Evolutionary conservation across 805 yeast genomes (phyloP), one percentile per base, ranked within the genome.

Genomic region (Trichomonascus vanleenenianus): DNA sequence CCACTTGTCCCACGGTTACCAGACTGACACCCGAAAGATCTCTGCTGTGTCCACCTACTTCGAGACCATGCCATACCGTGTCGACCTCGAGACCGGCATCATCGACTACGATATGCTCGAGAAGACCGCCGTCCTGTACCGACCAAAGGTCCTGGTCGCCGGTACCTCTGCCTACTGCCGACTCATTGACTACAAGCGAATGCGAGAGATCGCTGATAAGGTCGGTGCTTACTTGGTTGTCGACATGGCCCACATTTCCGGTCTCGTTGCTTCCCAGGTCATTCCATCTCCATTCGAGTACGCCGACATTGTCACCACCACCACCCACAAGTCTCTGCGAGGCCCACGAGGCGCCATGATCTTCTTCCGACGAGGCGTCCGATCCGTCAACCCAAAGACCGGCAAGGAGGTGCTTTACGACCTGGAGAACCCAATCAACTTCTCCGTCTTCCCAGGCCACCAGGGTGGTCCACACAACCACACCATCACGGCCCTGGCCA

Each of bases 381-480:
- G 95, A 76, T 80, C 83, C 49, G 79, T 81, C 55, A 84, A 80
- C 67, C 73, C 85, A 63, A 88, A 89, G 75, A 85, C 87, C 59
- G 97, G 97, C 61, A 85, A 87, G 72, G 96, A 88, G 70, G 73
- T 87, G 48, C 71, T 74, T 48, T 93, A 89, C 69, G 97, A 93
- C 59, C 79, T 93, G 67, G 97, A 93, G 71, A 83, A 79, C 68
- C 86, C 86, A 66, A 89, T 93, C 71, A 93, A 93, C 77, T 93
- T 93, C 69, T 88, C 97, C 8, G 98, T 93, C 45, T 93, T 93
- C 91, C 98, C 98, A 61, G 98, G 96, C 56, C 98, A 93, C 71
- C 98, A 93, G 75, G 98, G 98, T 75, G 98, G 98, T 66, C 98
- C 98, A 60, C 97, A 93, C 73, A 93, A 93, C 76, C 98, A 93